A percentile compares a stretch with the other conserved stretches of the same genome.
phyloP scores from a whole-genome alignment of 2,329 filamentous ascomycete genomes.

The Beauveria medogensis region DNA sequence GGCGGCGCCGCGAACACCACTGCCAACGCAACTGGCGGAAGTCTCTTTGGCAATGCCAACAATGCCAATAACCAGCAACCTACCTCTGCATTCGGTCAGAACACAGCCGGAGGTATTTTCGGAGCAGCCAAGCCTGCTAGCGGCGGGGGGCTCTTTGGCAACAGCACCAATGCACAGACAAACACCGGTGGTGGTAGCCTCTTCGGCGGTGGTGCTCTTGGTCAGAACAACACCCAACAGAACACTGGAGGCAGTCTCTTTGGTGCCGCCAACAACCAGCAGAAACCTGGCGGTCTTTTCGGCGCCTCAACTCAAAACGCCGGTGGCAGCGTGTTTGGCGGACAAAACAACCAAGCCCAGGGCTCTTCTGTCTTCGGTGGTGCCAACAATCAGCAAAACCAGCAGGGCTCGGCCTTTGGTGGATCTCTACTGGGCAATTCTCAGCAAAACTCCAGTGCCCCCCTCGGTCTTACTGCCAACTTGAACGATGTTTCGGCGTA shows the following conservation, averaged over 20 bases:
- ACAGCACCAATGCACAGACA: constrained; percentile 24
- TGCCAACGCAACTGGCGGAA: constrained; percentile 23
- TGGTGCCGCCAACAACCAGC: constrained; percentile 31
- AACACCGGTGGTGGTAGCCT: constrained; percentile 31
- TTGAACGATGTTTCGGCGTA: constrained; percentile 82
- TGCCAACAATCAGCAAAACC: constrained; percentile 40
- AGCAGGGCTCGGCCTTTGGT: constrained; percentile 33
- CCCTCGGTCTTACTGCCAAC: constrained; percentile 66
- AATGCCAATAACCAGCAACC: constrained; percentile 19
- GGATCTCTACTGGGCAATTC: constrained; percentile 53
- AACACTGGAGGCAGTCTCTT: constrained; percentile 41
- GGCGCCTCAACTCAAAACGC: constrained; percentile 37
- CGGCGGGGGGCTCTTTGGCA: constrained; percentile 33
- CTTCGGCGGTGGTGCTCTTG: constrained; percentile 34
- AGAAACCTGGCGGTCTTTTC: constrained; percentile 43
- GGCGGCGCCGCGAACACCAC: constrained; percentile 38
- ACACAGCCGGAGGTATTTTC: constrained; percentile 30
- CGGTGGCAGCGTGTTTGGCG: constrained; percentile 48
- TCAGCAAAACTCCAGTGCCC: constrained; percentile 41
- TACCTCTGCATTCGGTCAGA: constrained; percentile 3
- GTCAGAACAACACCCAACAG: constrained; percentile 24
- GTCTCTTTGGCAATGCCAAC: constrained; percentile 32
- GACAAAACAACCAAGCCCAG: constrained; percentile 36
- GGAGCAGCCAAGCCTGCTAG: constrained; percentile 28
- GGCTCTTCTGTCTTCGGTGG: constrained; percentile 37